Conservation (phyloP, 225 moss, liverwort and hornwort species). For the Ulota crispa region DNA sequence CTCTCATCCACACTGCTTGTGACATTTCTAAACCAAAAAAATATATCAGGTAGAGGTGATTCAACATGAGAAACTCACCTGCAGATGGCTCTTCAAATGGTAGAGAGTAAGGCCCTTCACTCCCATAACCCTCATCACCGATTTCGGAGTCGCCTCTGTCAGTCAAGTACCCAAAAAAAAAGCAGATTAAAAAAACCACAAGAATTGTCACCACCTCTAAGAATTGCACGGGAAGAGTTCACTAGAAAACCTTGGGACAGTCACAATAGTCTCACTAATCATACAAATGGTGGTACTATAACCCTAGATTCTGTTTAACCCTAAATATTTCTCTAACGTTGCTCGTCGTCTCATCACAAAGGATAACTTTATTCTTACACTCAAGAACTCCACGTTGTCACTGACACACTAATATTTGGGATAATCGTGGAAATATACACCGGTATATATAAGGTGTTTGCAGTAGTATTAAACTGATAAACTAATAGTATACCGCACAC, state of each 20-base stretch:
- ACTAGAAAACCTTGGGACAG: background rate
- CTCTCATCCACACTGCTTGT: background rate
- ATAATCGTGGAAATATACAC: no score
- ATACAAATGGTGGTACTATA: background rate
- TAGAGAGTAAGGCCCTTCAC: constrained; percentile 96
- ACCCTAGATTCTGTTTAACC: background rate
- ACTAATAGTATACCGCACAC: background rate
- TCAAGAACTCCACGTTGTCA: background rate
- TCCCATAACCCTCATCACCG: constrained; percentile 97
- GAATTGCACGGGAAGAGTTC: background rate
- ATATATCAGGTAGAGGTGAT: background rate
- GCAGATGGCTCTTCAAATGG: constrained; percentile 95
- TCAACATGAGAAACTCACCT: constrained; percentile 41
- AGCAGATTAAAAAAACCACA: background rate
- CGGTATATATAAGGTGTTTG: no score
- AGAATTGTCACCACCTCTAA: background rate
- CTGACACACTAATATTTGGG: no score
- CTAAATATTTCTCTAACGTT: background rate
- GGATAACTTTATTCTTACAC: background rate
- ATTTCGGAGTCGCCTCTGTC: constrained; percentile 93
- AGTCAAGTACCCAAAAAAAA: background rate
- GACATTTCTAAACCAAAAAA: background rate
- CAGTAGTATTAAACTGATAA: background rate
- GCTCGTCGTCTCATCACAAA: no score
- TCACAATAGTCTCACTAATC: background rate